These are phyloP conservation scores for Ottelia alismoides DNA, from an alignment of 106 monocot species.

Conservation along the genomic window DNA sequence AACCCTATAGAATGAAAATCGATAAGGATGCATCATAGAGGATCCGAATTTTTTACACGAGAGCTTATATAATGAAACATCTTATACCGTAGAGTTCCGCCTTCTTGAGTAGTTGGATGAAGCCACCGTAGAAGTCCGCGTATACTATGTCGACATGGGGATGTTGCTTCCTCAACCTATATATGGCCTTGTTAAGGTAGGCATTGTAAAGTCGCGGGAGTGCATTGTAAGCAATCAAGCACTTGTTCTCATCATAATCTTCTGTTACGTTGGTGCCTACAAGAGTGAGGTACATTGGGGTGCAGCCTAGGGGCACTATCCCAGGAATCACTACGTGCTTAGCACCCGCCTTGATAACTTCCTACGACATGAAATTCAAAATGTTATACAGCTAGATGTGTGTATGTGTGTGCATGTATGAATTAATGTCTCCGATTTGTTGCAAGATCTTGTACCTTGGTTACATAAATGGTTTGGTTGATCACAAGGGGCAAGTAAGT, in stretches of 20 bases:
- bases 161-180: neutral
- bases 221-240: neutral
- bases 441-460: too few relatives aligned
- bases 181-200: neutral
- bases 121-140: conserved; percentile 4
- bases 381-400: too few relatives aligned
- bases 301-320: conserved; percentile 9
- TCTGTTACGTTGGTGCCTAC: neutral
- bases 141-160: conserved; percentile 3
- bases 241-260: neutral
- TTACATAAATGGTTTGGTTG: neutral
- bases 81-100: neutral
- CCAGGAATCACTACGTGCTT: conserved; percentile 3
- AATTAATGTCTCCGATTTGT: too few relatives aligned
- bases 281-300: conserved; percentile 4
- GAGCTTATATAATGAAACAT: too few relatives aligned
- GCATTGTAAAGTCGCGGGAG: conserved; percentile 4
- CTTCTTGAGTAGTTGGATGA: neutral
- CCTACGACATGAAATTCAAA: too few relatives aligned
- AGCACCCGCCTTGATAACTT: neutral
- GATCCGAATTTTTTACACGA: too few relatives aligned
- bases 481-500: conserved; percentile 2
- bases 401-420: too few relatives aligned
- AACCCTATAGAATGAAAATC: too few relatives aligned
- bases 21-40: too few relatives aligned